Base-by-base conservation (phyloP, 208 protist genomes). In the Wallacemonas sp. region DNA sequence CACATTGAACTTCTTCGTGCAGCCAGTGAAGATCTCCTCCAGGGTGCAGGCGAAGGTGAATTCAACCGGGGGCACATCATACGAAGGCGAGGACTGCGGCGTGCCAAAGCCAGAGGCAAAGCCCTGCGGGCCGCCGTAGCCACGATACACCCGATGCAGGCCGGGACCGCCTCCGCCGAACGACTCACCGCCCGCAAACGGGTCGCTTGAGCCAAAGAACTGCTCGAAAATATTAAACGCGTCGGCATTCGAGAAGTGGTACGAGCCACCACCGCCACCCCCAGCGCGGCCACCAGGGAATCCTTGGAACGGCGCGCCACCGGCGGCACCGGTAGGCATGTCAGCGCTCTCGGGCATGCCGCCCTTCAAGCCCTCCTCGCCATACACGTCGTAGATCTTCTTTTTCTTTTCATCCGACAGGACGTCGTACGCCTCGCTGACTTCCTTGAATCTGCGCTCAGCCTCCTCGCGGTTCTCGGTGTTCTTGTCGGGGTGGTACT, bases 1-100 rank as follows among this genome's bases (percentile, higher is more conserved):
- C 23, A 99, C 83, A 19, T 83, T 81, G 29, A 99, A 78, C 73
- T 99, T 99, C 68, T 89, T 93, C 9, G 85, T 94, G 62, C 92
- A 97, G 48, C 98, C 98, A 12, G 90, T 97, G 87, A 98, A 99
- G 46, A 99, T 81, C 77, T 99, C 98, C 68, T 99, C 98, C 11
- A 99, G 87, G 1, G 91, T 95, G 34, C 98, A 96, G 2, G 78
- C 66, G 47, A 99, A 78, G 33, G 87, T 88, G 72, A 97, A 95
- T 62, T 95, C 90, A 24, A 99, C 78, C 55, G 83, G 76, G 11
- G 89, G 89, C 47, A 87, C 89, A 29, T 96, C 86, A 46, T 82
- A 69, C 33, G 67, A 60, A 1, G 90, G 90, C 9, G 90, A 95
- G 82, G 88, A 68, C 95, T 97, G 74, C 75, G 96, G 81, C 81